Evolutionary conservation across 2,329 filamentous ascomycete genomes (phyloP), one percentile per base, ranked within the genome.

Genomic region (Lachnellula hyalina): DNA sequence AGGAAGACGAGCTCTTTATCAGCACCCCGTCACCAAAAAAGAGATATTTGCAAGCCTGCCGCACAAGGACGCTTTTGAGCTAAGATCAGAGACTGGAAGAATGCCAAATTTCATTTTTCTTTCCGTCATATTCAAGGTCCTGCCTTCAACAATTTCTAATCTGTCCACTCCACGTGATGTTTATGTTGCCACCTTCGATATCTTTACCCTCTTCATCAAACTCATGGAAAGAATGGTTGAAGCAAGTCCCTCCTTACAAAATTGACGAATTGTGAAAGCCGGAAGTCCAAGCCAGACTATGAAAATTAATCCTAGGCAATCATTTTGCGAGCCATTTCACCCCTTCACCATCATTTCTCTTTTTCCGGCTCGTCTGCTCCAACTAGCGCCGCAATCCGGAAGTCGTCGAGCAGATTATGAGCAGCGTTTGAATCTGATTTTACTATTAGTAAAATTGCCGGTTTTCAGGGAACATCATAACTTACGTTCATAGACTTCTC

Each of bases 401-500:
- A 46, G 21, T 46, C 42, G 5, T 46, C 42, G 3, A 46, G 42
- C 21, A 23, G 8, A 21, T 46, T 23, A n/a, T 46, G 9, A 11
- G 42, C 42, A 23, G 42, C 42, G 8, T 46, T 46, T 28, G 42
- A 46, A 28, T 46, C 42, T 46, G 15, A n/a, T 25, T 21, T 11
- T 28, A 46, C 11, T 32, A n/a, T 46, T 9, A 46, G 19, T 14
- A 11, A 2, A 21, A 21, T 5, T 28, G 19, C 11, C 35, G 5
- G 19, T 25, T 46, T 28, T 12, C 9, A 5, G 19, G n/a, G 11
- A 21, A 44, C 4, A 44, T 6, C 6, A 11, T 21, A 28, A 32
- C 42, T 46, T 15, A 46, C 42, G 42, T 19, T 25, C 42, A 28
- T 93, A 93, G 58, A 93, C 86, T 73, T 89, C 89, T 59, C 89